Percentiles rank a stretch among this genome's conserved stretches.
Evolutionary conservation across 2,329 filamentous ascomycete species (phyloP).

Genomic region (Pezicula neosporulosa): DNA sequence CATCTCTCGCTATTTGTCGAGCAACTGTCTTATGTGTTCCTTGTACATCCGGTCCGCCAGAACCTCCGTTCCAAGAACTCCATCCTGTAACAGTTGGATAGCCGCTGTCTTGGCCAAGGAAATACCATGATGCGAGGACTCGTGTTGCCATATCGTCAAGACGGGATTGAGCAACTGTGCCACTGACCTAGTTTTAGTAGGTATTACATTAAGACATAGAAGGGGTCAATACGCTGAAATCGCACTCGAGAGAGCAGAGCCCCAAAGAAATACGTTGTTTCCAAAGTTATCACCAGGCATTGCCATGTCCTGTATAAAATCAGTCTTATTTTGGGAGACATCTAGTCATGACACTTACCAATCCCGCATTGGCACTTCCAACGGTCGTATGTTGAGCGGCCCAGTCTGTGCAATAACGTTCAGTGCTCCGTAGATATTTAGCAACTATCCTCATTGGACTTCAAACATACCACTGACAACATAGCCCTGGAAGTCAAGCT

Average conservation of each 20-base stretch:
- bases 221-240: conserved; percentile 33
- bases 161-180: conserved; percentile 53
- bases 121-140: conserved; percentile 61
- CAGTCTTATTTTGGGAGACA: not conserved
- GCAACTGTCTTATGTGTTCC: conserved; percentile 62
- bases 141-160: conserved; percentile 66
- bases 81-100: conserved; percentile 51
- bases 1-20: conserved; percentile 48
- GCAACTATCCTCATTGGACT: conserved; percentile 23
- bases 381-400: conserved; percentile 71
- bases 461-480: conserved; percentile 44
- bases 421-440: not conserved
- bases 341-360: conserved; percentile 37
- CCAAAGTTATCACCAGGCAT: conserved; percentile 70
- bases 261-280: conserved; percentile 49
- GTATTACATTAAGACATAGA: conserved; percentile 9
- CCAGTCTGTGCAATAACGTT: conserved; percentile 56
- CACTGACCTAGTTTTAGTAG: conserved; percentile 37
- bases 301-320: conserved; percentile 55
- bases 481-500: conserved; percentile 75
- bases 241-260: conserved; percentile 46
- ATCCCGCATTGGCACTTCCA: conserved; percentile 59
- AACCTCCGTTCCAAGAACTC: conserved; percentile 31
- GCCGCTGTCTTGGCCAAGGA: conserved; percentile 43
- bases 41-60: conserved; percentile 42